Conservation (phyloP, 306 rosid species). For the Boehmeria nivea region DNA sequence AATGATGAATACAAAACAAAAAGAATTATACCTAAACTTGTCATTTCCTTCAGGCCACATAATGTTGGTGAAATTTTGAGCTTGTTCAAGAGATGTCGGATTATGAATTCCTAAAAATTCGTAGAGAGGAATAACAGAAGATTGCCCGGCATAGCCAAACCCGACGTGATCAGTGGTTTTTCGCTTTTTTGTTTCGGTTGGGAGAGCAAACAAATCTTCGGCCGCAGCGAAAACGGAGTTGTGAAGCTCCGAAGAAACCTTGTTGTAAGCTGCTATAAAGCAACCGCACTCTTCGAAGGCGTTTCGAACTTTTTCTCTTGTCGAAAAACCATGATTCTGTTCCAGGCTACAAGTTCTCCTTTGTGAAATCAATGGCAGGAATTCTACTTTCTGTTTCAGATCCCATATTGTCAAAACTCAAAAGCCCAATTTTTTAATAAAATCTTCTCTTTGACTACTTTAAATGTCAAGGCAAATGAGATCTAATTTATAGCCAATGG, state of each 20-base stretch:
- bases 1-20: too few relatives aligned
- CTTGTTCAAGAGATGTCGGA: slow-evolving; percentile 16
- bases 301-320: slow-evolving; percentile 24
- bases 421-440: too few relatives aligned
- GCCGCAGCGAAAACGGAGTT: slow-evolving; percentile 34
- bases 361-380: slow-evolving; percentile 40
- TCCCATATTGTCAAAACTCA: too few relatives aligned
- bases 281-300: slow-evolving; percentile 60
- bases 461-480: too few relatives aligned
- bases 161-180: slow-evolving; percentile 39
- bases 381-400: slow-evolving; percentile 23
- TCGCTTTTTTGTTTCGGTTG: slow-evolving; percentile 34
- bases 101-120: slow-evolving; percentile 30
- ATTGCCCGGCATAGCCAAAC: slow-evolving; percentile 19
- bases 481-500: too few relatives aligned
- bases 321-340: slow-evolving; percentile 36
- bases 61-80: slow-evolving; percentile 18
- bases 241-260: slow-evolving; percentile 41
- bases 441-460: too few relatives aligned
- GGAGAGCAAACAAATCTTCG: slow-evolving; percentile 45
- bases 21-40: slow-evolving; percentile 18
- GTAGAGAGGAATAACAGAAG: slow-evolving; percentile 28
- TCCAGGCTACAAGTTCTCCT: slow-evolving; percentile 35
- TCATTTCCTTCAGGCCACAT: slow-evolving; percentile 37
- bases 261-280: slow-evolving; percentile 36